Base-by-base conservation (phyloP, 2,329 filamentous ascomycete genomes). In the Fusarium mexicanum region DNA sequence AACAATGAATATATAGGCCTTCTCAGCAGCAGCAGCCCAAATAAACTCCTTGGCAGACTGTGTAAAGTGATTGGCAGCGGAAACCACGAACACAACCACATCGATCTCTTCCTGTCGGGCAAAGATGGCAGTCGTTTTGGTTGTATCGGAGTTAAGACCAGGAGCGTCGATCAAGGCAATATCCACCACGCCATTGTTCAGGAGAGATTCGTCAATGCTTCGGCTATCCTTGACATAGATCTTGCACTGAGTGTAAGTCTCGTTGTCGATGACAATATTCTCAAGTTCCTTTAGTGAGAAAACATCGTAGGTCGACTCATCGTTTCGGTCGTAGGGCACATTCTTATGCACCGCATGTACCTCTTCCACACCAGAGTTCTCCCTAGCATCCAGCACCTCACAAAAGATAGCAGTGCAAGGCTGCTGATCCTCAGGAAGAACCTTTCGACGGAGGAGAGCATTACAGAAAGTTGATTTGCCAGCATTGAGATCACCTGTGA, bases 401-500 rank as follows among this genome's bases (percentile, higher is more conserved):
- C 96, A 99, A 84, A 99, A 99, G 65, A 99, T 98, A 83, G 94
- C 96, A 5, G 96, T 99, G 83, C 96, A 99, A 4, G 96, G 96
- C 80, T 98, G 96, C 82, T 99, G 96, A 78, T 99, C 96, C 83
- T 98, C 96, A 2, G 96, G 96, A 8, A 99, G 85, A 35, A 99
- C 90, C 83, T 98, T 98, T 71, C 95, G 91, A 69, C 96, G 92
- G 46, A 99, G 85, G 5, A 99, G 86, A n/a, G 96, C 96, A 83
- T 99, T 99, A 85, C 96, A 99, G 79, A 99, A 99, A 2, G 96
- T 99, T 8, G 96, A 99, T 81, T 99, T 99, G 80, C 96, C 96
- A 14, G 96, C 96, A 80, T 99, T 99, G 61, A 99, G 84, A 81
- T 99, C 96, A 79, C 96, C 96, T 1, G 96, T 99, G 24, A 99